A percentile compares a stretch with the other conserved stretches of the same genome.
Conservation (phyloP, 495 filamentous ascomycete genomes). For the Aspergillus homomorphus region DNA sequence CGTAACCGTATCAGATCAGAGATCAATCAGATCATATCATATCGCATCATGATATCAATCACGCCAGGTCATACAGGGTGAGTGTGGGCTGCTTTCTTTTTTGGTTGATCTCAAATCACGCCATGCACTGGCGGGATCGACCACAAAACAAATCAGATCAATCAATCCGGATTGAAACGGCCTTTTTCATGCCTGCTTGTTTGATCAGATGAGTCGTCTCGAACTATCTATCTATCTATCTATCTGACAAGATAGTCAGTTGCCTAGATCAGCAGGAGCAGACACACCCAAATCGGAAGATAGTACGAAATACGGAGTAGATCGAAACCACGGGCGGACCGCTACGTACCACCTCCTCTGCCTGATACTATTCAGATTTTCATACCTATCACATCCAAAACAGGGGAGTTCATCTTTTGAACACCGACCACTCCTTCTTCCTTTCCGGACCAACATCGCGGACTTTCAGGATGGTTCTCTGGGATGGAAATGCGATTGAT, state of each 20-base stretch:
- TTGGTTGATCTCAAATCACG: neutral
- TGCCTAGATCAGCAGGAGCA: neutral
- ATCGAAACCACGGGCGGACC: neutral
- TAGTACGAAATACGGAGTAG: neutral
- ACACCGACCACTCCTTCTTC: too few species aligned
- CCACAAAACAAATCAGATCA: neutral
- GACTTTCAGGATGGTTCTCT: too few species aligned
- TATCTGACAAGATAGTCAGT: neutral
- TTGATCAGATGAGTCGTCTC: neutral
- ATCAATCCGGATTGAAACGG: neutral
- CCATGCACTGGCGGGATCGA: neutral
- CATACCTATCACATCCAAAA: too few species aligned
- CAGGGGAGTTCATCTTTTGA: too few species aligned
- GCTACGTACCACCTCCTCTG: neutral
- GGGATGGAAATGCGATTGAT: too few species aligned
- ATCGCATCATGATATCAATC: constrained; percentile 11
- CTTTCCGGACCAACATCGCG: too few species aligned
- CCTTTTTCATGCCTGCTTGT: neutral
- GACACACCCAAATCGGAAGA: neutral
- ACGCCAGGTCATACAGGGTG: constrained; percentile 6
- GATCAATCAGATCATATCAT: constrained; percentile 6
- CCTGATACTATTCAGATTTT: neutral
- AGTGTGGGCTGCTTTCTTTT: neutral
- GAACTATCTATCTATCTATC: neutral
- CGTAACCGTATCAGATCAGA: neutral